Base-by-base conservation (phyloP, 164 flowering plant genomes). In the Cinnamomum chago region DNA sequence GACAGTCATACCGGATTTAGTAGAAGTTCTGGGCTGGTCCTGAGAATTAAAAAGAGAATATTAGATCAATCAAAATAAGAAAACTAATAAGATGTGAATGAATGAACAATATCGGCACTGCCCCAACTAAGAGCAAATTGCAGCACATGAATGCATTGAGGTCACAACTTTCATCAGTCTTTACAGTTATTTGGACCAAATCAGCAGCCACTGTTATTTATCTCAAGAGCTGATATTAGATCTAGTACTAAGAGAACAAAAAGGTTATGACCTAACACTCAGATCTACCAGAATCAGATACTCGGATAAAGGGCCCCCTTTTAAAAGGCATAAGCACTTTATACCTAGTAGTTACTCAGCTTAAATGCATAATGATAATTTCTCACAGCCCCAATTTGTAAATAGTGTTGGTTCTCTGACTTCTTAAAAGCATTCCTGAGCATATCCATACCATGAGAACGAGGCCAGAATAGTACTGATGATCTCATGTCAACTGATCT, bases 21-120 rank as follows among this genome's bases (percentile, higher is more conserved):
- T 73, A 95, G 86, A 75, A 95, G 92, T 82, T 95, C 99, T n/a
- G 91, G 85, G 78, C 97, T 92, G 47, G 96, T 95, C 94, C 99
- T 93, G 93, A 77, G 88, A 79, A 81, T 78, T 24, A 2, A 18
- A 72, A 76, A 55, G 60, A 24, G 52, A 76, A 73, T 72, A 78
- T 76, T 22, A 76, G 65, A 76, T 52, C 64, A n/a, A 58, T 62
- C 20, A 17, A 65, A 62, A 67, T 51, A 35, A 30, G 60, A 55
- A 15, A 55, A 14, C n/a, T 14, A 15, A 55, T 55, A 20, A 20
- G 0, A 55, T 2, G n/a, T 55, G n/a, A 55, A 55, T 12, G 60
- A 55, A 55, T 2, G 60, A 55, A 55, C 60, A 55, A 20, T 62
- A 40, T 62, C 28, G 40, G 40, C 60, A 52, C 12, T 27, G 67